Conservation (phyloP, 768 basidiomycete species). For the Gloeopeniophorella convolvens region DNA sequence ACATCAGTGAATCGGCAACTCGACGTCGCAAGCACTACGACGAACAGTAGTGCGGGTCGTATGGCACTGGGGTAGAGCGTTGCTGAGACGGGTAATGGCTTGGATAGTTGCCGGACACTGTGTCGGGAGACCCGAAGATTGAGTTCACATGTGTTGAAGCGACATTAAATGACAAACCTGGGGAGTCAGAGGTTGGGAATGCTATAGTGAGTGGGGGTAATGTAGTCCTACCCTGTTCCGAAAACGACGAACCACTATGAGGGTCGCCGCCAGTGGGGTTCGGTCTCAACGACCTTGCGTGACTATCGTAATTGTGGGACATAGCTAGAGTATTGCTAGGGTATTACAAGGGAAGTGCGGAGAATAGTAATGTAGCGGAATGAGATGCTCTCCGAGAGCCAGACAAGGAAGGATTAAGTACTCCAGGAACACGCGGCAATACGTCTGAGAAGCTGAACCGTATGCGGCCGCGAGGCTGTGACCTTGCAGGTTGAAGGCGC, state of each 20-base stretch:
- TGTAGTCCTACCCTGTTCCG: conserved; percentile 21
- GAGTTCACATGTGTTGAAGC: conserved; percentile 14
- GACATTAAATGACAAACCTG: conserved; percentile 19
- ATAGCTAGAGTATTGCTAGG: too few relatives aligned
- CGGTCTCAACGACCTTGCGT: conserved; percentile 10
- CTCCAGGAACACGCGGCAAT: conserved; percentile 1
- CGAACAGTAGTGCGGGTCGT: conserved; percentile 9
- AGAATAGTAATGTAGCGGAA: conserved; percentile 17
- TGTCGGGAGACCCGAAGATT: conserved; percentile 6
- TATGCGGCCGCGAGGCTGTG: conserved; percentile 5
- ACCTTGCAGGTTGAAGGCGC: not conserved
- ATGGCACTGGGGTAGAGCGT: conserved; percentile 10
- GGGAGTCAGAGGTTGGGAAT: conserved; percentile 16
- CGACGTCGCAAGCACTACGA: conserved; percentile 1
- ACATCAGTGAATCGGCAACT: not conserved
- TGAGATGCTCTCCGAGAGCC: conserved; percentile 2
- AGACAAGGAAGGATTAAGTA: conserved; percentile 11
- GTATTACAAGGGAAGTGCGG: conserved; percentile 20
- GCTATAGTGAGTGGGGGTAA: conserved; percentile 20
- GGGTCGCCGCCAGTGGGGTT: conserved; percentile 12
- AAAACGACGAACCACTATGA: conserved; percentile 19
- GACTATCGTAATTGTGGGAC: conserved; percentile 19
- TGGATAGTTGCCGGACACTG: conserved; percentile 12
- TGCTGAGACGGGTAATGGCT: conserved; percentile 9
- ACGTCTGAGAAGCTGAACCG: too few relatives aligned